Evolutionary conservation across 164 flowering plant species (phyloP).

Genomic region (Chimonanthus salicifolius): DNA sequence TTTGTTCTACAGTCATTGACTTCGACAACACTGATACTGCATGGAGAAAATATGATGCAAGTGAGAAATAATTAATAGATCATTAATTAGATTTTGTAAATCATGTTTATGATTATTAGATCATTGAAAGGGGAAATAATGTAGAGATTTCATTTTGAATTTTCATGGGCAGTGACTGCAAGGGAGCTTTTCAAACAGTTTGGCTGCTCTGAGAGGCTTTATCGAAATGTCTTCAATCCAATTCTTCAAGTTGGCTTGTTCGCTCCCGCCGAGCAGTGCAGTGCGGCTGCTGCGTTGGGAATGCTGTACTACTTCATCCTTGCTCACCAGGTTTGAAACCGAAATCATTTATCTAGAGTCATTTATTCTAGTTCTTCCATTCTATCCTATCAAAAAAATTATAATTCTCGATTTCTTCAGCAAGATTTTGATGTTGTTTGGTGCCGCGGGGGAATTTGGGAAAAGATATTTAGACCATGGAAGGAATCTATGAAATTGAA

Average conservation of each 20-base stretch:
- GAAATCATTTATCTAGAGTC: too few relatives aligned
- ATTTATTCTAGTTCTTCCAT: too few relatives aligned
- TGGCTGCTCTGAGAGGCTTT: constrained; percentile 58
- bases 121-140: constrained; percentile 4
- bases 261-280: constrained; percentile 64
- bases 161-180: constrained; percentile 49
- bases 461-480: constrained; percentile 59
- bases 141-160: constrained; percentile 10
- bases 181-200: constrained; percentile 68
- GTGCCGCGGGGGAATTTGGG: constrained; percentile 48
- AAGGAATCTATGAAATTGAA: constrained; percentile 34
- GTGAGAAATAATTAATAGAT: constrained; percentile 22
- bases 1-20: constrained; percentile 40
- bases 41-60: constrained; percentile 66
- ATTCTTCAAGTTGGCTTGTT: constrained; percentile 56
- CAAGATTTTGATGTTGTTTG: constrained; percentile 43
- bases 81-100: background rate
- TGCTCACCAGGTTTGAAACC: constrained; percentile 49
- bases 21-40: constrained; percentile 64
- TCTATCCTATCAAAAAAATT: too few relatives aligned
- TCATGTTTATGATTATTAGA: background rate
- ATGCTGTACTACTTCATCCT: constrained; percentile 43
- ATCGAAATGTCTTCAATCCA: constrained; percentile 36
- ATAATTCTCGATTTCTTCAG: constrained; percentile 18
- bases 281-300: constrained; percentile 59